phyloP scores from a whole-genome alignment of 192 early-diverging fungal genomes.

The Podila clonocystis region DNA sequence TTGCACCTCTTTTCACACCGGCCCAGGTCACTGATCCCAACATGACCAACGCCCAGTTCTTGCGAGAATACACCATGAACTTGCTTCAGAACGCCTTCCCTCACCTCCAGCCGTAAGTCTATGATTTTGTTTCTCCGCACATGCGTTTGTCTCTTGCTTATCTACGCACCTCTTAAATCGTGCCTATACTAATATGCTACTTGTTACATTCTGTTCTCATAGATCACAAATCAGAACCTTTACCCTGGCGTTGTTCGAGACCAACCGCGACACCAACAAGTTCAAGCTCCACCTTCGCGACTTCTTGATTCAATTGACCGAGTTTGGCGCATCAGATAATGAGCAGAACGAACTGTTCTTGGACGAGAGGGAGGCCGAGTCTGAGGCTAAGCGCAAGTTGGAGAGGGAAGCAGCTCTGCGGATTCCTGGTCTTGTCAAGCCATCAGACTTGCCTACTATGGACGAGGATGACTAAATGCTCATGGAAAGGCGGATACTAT shows the following conservation, averaged over 20 bases:
- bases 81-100: conserved; percentile 91
- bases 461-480: conserved; percentile 56
- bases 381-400: conserved; percentile 77
- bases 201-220: conserved; percentile 8
- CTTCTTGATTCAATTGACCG: conserved; percentile 93
- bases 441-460: conserved; percentile 76
- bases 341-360: conserved; percentile 87
- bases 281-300: conserved; percentile 97
- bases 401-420: conserved; percentile 84
- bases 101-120: conserved; percentile 82
- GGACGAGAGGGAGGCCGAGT: conserved; percentile 91
- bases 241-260: conserved; percentile 87
- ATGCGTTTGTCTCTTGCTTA: background rate
- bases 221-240: conserved; percentile 88
- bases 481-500: no score
- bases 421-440: conserved; percentile 98
- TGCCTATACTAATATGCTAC: background rate
- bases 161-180: background rate
- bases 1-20: conserved; percentile 88
- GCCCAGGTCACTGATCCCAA: conserved; percentile 74
- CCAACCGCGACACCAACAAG: conserved; percentile 79
- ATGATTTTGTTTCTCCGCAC: background rate
- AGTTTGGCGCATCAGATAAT: conserved; percentile 79
- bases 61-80: conserved; percentile 86
- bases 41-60: conserved; percentile 82